A percentile compares a stretch with the other conserved stretches of the same genome.
These are phyloP conservation scores for Phallus indusiatus DNA, from an alignment of 768 basidiomycete genomes.

Conservation along the genomic window DNA sequence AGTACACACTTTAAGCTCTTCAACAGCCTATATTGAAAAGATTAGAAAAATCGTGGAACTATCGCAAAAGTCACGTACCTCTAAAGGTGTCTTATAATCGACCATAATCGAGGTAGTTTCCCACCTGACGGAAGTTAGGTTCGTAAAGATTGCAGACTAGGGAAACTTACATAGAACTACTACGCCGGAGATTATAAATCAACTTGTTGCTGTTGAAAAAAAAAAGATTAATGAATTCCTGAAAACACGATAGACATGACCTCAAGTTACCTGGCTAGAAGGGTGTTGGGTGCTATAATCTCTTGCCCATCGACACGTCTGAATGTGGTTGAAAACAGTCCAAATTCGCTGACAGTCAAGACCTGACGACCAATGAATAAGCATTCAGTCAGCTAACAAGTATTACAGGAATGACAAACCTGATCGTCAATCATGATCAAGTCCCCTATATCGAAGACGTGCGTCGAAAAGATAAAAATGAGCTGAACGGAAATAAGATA, in stretches of 20 bases:
- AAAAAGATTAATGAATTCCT: not conserved
- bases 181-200: constrained; percentile 69
- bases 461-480: constrained; percentile 79
- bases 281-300: constrained; percentile 67
- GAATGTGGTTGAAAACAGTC: constrained; percentile 72
- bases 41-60: not conserved
- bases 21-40: constrained; percentile 27
- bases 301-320: constrained; percentile 74
- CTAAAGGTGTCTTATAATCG: constrained; percentile 61
- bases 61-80: constrained; percentile 22
- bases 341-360: constrained; percentile 65
- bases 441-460: constrained; percentile 81
- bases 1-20: constrained; percentile 38
- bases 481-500: constrained; percentile 32
- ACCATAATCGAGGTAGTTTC: constrained; percentile 61
- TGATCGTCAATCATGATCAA: constrained; percentile 74
- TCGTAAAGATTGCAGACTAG: not conserved
- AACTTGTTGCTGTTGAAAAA: constrained; percentile 41
- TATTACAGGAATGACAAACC: constrained; percentile 22
- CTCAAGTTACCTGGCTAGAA: constrained; percentile 35
- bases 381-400: not conserved
- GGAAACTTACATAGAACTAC: constrained; percentile 54
- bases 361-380: constrained; percentile 13
- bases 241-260: not conserved
- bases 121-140: constrained; percentile 31